These are phyloP conservation scores for Citrus medica DNA, from an alignment of 345 rosid genomes.

Conservation along the genomic window DNA sequence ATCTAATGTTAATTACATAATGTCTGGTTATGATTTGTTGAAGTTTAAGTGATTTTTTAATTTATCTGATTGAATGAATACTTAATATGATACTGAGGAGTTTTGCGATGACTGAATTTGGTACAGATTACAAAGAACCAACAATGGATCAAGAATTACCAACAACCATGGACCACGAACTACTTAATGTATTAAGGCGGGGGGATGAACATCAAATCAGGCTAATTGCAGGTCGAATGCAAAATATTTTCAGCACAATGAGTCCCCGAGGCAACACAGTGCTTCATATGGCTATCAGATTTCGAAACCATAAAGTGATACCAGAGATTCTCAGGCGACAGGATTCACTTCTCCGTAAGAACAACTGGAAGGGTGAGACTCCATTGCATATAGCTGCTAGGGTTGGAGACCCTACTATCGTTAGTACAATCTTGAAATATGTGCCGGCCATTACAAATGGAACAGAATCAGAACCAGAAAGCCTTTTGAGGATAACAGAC, in stretches of 20 bases:
- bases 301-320: not conserved
- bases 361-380: not conserved
- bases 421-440: not conserved
- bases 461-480: not conserved
- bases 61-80: no score
- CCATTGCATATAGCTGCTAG: not conserved
- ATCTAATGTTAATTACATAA: no score
- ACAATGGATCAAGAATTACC: not conserved
- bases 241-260: not conserved
- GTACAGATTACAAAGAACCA: not conserved
- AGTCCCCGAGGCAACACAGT: not conserved
- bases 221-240: not conserved
- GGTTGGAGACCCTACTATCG: not conserved
- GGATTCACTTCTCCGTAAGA: not conserved
- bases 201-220: not conserved
- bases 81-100: no score
- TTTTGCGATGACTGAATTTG: not conserved
- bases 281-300: conserved; percentile 11
- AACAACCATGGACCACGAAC: not conserved
- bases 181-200: not conserved
- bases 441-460: not conserved
- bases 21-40: no score
- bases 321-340: not conserved
- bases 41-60: no score
- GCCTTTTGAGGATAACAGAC: not conserved